A percentile compares a stretch with the other conserved stretches of the same genome.
phyloP scores from a whole-genome alignment of 352 stramenopile genomes.

The Phytophthora aleatoria region DNA sequence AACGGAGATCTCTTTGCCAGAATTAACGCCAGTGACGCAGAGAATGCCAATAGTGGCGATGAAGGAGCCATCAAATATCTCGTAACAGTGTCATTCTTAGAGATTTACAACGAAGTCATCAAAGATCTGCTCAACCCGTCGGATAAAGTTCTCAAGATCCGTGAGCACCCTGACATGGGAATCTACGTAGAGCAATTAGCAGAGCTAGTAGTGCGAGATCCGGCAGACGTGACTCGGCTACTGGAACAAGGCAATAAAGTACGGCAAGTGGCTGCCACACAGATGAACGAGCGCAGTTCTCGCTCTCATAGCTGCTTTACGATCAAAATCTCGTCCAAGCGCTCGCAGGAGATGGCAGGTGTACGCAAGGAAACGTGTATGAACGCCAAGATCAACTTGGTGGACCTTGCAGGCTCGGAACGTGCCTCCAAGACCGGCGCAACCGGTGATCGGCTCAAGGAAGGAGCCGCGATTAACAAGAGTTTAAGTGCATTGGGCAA shows the following conservation, averaged over 20 bases:
- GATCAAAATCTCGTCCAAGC: conserved; percentile 90
- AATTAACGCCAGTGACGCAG: conserved; percentile 36
- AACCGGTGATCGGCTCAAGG: conserved; percentile 86
- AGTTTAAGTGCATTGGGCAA: conserved; percentile 90
- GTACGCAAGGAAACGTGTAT: conserved; percentile 79
- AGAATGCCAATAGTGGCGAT: conserved; percentile 23
- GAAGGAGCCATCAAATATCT: conserved; percentile 74
- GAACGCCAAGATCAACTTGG: conserved; percentile 92
- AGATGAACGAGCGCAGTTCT: conserved; percentile 93
- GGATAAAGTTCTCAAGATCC: conserved; percentile 92
- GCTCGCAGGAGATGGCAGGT: conserved; percentile 51
- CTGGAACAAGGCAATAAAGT: conserved; percentile 91
- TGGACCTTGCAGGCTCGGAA: conserved; percentile 92
- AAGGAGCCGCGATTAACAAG: conserved; percentile 94
- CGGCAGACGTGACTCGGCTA: conserved; percentile 75
- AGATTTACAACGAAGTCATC: conserved; percentile 96
- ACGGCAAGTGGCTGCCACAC: conserved; percentile 86
- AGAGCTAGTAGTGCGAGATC: conserved; percentile 83
- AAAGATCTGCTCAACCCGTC: conserved; percentile 93
- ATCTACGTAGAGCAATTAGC: conserved; percentile 94
- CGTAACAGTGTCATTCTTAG: conserved; percentile 92
- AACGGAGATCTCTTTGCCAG: conserved; percentile 86
- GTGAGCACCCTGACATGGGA: conserved; percentile 92
- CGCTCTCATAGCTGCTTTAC: conserved; percentile 93
- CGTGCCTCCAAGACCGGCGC: conserved; percentile 89